These are phyloP conservation scores for Xylaria longipes DNA, from an alignment of 495 filamentous ascomycete species.

Conservation along the genomic window DNA sequence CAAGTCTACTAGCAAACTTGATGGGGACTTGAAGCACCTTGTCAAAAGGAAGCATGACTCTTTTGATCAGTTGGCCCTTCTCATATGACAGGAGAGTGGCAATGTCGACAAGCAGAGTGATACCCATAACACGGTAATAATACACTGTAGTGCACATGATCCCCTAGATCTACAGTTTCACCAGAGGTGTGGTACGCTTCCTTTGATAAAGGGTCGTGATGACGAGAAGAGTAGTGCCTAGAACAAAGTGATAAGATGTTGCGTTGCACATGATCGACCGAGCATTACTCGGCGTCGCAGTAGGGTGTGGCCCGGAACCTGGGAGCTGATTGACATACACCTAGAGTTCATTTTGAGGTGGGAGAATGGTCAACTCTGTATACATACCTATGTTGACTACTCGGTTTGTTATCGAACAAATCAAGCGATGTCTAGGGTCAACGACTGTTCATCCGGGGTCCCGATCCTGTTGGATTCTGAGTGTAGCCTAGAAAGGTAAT, in stretches of 20 bases:
- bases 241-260: not conserved
- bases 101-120: not conserved
- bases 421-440: not conserved
- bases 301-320: not conserved
- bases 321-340: not conserved
- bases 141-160: not conserved
- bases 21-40: not conserved
- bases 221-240: not conserved
- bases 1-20: not conserved
- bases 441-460: not conserved
- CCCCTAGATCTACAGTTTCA: not conserved
- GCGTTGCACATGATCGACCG: not conserved
- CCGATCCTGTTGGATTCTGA: not conserved
- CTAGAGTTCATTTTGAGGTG: not conserved
- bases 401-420: not conserved
- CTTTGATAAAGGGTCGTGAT: not conserved
- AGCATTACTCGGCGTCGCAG: not conserved
- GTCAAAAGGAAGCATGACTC: not conserved
- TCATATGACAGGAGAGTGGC: not conserved
- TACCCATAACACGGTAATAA: not conserved
- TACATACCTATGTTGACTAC: not conserved
- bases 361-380: not conserved
- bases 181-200: not conserved
- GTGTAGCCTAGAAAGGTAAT: not conserved
- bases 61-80: not conserved